Base-by-base conservation (phyloP, 805 yeast genomes). In the Lipomyces starkeyi region DNA sequence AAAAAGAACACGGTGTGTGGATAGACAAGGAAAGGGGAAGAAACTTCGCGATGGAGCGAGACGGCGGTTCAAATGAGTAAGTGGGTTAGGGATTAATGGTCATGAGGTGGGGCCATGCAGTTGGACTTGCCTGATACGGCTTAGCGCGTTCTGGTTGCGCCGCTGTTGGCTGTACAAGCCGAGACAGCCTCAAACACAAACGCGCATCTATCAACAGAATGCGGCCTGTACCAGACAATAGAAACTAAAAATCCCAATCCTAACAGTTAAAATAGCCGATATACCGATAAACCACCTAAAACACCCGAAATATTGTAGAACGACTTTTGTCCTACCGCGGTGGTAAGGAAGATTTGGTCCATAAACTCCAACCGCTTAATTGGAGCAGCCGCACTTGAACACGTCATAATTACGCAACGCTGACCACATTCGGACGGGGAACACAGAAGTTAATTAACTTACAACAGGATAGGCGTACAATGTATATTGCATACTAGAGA, bases 11-110 rank as follows among this genome's bases (percentile, higher is more conserved):
- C 20, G 22, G 22, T 6, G 20, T n/a, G 17, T 13, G 17, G 14
- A 37, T 17, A n/a, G 20, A 43, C 22, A 53, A 25, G n/a, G 29
- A 53, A 25, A 25, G 13, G 32, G 20, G 3, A 37, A 37, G n/a
- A 14, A 22, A 20, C 11, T 13, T 8, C 9, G n/a, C 1, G n/a
- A 9, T 6, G 14, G 34, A 53, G 56, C 56, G 56, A 53, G 54
- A 14, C 34, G 35, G 1, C 49, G 49, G 56, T 11, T 25, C 34
- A 53, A 53, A 53, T 53, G 56, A 53, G 56, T 22, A 22, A 7
- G 34, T 53, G 56, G 56, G 56, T 53, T 53, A 53, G 56, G 56
- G 56, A 49, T 49, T 11, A 53, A 14, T 13, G 54, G 54, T 53
- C 56, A 53, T 27, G 32, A 11, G 56, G 32, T n/a, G n/a, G 56